Evolutionary conservation across 805 yeast species (phyloP).

Genomic region (Candida lessepsii): DNA sequence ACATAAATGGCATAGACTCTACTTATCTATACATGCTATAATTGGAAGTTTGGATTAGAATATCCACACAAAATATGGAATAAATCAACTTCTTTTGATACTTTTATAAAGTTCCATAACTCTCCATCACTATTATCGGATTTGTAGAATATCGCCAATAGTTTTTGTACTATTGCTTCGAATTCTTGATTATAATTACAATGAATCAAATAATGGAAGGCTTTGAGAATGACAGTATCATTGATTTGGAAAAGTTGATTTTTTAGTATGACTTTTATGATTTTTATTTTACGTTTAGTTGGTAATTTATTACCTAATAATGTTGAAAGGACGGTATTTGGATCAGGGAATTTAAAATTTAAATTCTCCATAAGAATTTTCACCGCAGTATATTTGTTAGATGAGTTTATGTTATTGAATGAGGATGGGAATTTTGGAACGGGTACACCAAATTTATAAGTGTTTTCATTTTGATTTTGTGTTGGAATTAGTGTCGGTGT

Average conservation of each 20-base stretch:
- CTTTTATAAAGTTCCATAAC: slow-evolving; percentile 9
- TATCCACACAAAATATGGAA: slow-evolving; percentile 12
- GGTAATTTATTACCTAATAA: slow-evolving; percentile 4
- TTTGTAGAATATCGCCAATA: slow-evolving; percentile 6
- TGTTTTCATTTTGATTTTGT: not conserved
- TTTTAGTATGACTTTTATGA: slow-evolving; percentile 2
- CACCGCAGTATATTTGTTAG: slow-evolving; percentile 1
- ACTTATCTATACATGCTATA: slow-evolving; percentile 1
- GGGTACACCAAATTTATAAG: slow-evolving; percentile 8
- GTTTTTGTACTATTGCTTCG: slow-evolving; percentile 7
- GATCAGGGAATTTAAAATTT: slow-evolving; percentile 8
- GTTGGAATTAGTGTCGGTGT: not conserved
- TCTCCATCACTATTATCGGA: slow-evolving; percentile 8
- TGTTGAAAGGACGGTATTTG: not conserved
- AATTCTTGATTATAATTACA: slow-evolving; percentile 5
- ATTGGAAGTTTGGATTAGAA: slow-evolving; percentile 8
- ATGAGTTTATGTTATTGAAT: slow-evolving; percentile 5
- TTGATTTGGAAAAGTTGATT: slow-evolving; percentile 6
- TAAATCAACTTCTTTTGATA: slow-evolving; percentile 6
- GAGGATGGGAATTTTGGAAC: slow-evolving; percentile 9
- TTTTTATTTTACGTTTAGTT: slow-evolving; percentile 5
- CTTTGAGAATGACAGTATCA: slow-evolving; percentile 1
- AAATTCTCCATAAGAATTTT: slow-evolving; percentile 9
- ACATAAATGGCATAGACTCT: no score
- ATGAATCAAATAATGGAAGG: slow-evolving; percentile 4